phyloP scores from a whole-genome alignment of 345 rosid genomes.

The Citrus medica region DNA sequence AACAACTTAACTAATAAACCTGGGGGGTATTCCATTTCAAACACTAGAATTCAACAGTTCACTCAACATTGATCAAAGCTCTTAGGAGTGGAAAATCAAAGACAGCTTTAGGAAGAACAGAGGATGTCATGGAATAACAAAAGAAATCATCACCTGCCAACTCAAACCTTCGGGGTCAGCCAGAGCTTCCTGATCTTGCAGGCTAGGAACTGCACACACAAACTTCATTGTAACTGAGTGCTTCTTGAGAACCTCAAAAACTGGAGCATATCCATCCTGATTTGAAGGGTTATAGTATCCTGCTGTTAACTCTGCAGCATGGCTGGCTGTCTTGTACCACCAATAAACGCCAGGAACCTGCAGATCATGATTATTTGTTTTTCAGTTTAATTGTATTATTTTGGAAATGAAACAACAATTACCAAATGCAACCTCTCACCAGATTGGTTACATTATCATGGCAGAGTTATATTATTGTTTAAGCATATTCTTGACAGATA shows the following conservation, averaged over 20 bases:
- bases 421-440: not conserved
- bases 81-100: not conserved
- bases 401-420: not conserved
- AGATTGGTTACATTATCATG: slow-evolving; percentile 2
- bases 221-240: slow-evolving; percentile 64
- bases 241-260: slow-evolving; percentile 72
- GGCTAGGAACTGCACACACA: slow-evolving; percentile 57
- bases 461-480: not conserved
- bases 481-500: not conserved
- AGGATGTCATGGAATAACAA: not conserved
- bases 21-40: not conserved
- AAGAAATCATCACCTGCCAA: slow-evolving; percentile 74
- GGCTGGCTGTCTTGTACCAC: slow-evolving; percentile 90
- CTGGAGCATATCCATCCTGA: slow-evolving; percentile 77
- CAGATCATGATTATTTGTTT: slow-evolving; percentile 17
- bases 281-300: slow-evolving; percentile 88
- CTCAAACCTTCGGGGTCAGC: slow-evolving; percentile 84
- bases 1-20: not conserved
- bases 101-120: not conserved
- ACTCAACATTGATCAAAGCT: not conserved
- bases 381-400: not conserved
- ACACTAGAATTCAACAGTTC: not conserved
- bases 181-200: slow-evolving; percentile 53
- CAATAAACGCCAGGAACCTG: slow-evolving; percentile 92
- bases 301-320: slow-evolving; percentile 88